Evolutionary conservation across 306 rosid genomes (phyloP), one percentile per base, ranked within the genome.

Genomic region (Mucuna pruriens): DNA sequence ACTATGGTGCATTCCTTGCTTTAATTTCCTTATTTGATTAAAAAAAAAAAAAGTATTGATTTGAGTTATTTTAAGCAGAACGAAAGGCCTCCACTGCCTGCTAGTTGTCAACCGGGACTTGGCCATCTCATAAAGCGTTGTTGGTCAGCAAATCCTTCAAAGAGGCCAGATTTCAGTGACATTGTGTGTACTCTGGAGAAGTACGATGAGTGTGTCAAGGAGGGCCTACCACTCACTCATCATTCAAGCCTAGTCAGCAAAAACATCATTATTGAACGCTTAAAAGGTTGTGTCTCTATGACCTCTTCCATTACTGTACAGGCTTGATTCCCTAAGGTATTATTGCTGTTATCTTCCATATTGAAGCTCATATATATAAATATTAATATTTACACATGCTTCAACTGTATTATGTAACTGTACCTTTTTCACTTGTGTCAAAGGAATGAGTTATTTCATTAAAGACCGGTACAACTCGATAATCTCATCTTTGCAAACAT

Each of bases 61-160:
- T 71, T 6, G 57, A 64, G 9, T 6, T 2, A 74, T 7, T 61
- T 5, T 67, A 71, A 46, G 90, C 93, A 95, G 99, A 95, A 95
- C n/a, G 99, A 95, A 76, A 83, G 99, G 67, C 99, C 99, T 70
- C 99, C 99, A 9, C 40, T 95, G 58, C 99, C 99, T 25, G 97
- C 97, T 2, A 95, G 97, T 82, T 95, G 99, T 80, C 99, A 91
- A 69, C 95, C 97, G 0, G 97, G 95, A 25, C 83, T 93, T 4
- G 99, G 96, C 0, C 99, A 93, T 87, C 96, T 95, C 17, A 93
- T 95, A 48, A 93, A 93, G 90, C 89, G 96, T 17, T 95, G 99
- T 78, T 93, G 99, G 98, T 86, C 96, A 1, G 96, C 87, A 69
- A 95, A 93, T 86, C 98, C 99, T 12, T 87, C 97, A 0, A 95